phyloP scores from a whole-genome alignment of 441 rosid genomes.

The Croton laevigatus region DNA sequence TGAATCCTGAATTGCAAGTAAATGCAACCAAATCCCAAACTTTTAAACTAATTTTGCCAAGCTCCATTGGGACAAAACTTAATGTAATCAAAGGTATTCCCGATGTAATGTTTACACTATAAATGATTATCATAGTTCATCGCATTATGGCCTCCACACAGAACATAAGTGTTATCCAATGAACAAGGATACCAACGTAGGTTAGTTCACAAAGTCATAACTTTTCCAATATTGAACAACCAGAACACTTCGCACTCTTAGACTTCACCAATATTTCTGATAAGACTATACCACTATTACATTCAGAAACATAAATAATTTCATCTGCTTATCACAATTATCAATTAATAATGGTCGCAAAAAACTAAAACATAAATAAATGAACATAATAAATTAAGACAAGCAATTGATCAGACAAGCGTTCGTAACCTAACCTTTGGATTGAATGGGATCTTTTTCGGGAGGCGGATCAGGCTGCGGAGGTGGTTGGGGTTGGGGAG shows the following conservation, averaged over 20 bases:
- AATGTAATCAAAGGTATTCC: too few relatives aligned
- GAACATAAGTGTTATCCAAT: too few relatives aligned
- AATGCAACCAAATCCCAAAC: too few relatives aligned
- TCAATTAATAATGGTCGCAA: too few relatives aligned
- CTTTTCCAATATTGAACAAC: neutral
- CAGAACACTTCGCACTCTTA: neutral
- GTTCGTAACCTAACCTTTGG: constrained; percentile 30
- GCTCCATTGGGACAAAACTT: too few relatives aligned
- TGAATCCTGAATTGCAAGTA: too few relatives aligned
- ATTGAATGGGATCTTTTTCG: constrained; percentile 27
- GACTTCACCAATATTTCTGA: neutral
- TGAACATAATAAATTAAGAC: neutral
- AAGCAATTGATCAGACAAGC: neutral
- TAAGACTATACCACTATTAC: neutral
- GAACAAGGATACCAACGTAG: neutral
- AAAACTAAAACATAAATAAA: too few relatives aligned
- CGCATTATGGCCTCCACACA: too few relatives aligned
- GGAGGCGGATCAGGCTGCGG: constrained; percentile 49
- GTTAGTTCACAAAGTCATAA: neutral
- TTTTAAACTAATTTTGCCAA: too few relatives aligned
- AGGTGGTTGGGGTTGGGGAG: constrained; percentile 46
- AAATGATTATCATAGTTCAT: too few relatives aligned
- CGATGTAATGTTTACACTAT: too few relatives aligned
- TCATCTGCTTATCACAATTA: too few relatives aligned
- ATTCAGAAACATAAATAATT: neutral